Percentiles rank a stretch among this genome's conserved stretches.
Evolutionary conservation across 345 rosid genomes (phyloP).

Genomic region (Alliaria petiolata): DNA sequence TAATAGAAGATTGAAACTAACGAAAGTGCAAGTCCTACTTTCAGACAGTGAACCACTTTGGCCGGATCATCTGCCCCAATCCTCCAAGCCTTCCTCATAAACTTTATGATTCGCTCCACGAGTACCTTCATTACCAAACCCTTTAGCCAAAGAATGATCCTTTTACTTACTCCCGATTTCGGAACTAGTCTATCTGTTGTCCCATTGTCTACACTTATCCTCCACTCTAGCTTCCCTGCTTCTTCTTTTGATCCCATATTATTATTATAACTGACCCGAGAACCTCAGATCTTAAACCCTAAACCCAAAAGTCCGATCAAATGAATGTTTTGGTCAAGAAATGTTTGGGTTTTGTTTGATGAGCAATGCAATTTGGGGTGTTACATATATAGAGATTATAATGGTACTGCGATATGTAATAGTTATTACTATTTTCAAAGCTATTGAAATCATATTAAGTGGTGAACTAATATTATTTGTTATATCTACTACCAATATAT

Average conservation of each 20-base stretch:
- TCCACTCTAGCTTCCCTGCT: constrained; percentile 52
- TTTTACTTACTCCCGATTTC: constrained; percentile 18
- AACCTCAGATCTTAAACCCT: neutral
- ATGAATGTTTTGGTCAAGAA: neutral
- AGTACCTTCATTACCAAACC: constrained; percentile 24
- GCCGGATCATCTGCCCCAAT: constrained; percentile 62
- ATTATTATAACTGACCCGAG: neutral
- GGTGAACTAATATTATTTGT: constrained; percentile 12
- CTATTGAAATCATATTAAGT: constrained; percentile 11
- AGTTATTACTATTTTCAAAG: neutral
- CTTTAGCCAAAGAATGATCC: constrained; percentile 32
- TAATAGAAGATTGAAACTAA: constrained; percentile 68
- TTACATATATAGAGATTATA: constrained; percentile 22
- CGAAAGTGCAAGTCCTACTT: constrained; percentile 69
- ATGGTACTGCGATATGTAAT: neutral
- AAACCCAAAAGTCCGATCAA: neutral
- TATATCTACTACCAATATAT: neutral
- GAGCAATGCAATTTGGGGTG: constrained; percentile 18
- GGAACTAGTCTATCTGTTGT: constrained; percentile 34
- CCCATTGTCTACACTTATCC: constrained; percentile 43
- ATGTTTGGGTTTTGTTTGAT: constrained; percentile 2
- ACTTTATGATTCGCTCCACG: constrained; percentile 21
- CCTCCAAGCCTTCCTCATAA: constrained; percentile 50
- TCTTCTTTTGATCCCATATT: constrained; percentile 36
- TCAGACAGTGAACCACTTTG: constrained; percentile 58